Conservation (phyloP, 345 rosid species). For the Salix udensis region DNA sequence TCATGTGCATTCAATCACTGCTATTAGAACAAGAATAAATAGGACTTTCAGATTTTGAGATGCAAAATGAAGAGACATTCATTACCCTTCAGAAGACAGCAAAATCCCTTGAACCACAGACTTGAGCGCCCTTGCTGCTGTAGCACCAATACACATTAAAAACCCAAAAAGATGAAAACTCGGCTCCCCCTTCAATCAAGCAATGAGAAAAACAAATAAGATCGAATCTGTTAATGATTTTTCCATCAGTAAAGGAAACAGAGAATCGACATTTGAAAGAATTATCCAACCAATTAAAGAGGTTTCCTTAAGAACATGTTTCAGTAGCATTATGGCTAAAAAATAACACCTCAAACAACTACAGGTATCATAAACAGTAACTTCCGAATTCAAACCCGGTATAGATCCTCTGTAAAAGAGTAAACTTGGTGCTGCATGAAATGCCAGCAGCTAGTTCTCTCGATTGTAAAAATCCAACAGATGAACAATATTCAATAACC, state of each 20-base stretch:
- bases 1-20: not conserved
- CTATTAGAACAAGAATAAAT: not conserved
- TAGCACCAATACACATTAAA: constrained; percentile 39
- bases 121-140: constrained; percentile 50
- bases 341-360: not conserved
- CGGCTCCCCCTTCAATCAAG: constrained; percentile 43
- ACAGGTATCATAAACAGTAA: not conserved
- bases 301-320: not conserved
- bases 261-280: not conserved
- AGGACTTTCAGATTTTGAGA: not conserved
- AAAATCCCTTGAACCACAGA: constrained; percentile 47
- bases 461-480: not conserved
- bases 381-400: not conserved
- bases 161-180: constrained; percentile 49
- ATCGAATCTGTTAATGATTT: not conserved
- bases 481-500: not conserved
- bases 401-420: not conserved
- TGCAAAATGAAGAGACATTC: not conserved
- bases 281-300: not conserved
- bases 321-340: not conserved
- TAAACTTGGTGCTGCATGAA: not conserved
- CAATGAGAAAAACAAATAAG: constrained; percentile 10
- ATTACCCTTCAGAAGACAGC: constrained; percentile 49
- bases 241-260: constrained; percentile 1
- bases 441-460: not conserved